Evolutionary conservation across 129 eudicot genomes (phyloP), one percentile per base, ranked within the genome.

Genomic region (Flaveria sonorensis): DNA sequence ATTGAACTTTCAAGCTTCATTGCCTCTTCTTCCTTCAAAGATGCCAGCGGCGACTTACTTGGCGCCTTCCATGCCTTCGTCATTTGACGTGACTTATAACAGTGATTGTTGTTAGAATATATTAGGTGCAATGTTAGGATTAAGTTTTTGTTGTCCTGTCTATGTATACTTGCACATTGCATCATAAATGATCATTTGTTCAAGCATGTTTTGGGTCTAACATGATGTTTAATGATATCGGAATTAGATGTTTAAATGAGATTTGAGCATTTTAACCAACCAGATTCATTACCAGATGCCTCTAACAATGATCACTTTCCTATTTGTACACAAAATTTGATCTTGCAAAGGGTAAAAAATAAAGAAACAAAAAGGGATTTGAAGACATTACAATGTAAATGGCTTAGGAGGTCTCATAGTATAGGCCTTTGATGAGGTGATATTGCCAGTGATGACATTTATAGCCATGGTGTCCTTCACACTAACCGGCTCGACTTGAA

Each of bases 401-500:
- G 95, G 91, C 76, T 68, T 82, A 10, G 82, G 69, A 51, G 98
- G 97, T 18, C 32, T 10, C 64, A 20, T 21, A 21, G 79, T 80
- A 71, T 90, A 73, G 95, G 96, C 57, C 82, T 72, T 88, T 18
- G 98, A 90, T 96, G 89, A 85, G 18, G 89, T 85, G 20, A 59
- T 48, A 23, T 93, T 90, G 47, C 97, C 91, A 2, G 30, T n/a
- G 55, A 87, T 70, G 69, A 93, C 85, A 77, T 43, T 85, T 0
- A 74, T 89, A 12, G 89, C 89, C 43, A 88, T 81, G 0, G 91
- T 68, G 59, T 89, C 87, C 72, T 84, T 85, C 10, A 73, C 73
- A 3, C 18, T 32, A 36, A 80, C 74, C 40, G 93, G 96, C 67
- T 81, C 55, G 11, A 87, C 75, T 75, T 83, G 96, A 47, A 82